These are phyloP conservation scores for Fusarium sambucinum DNA, from an alignment of 2,329 filamentous ascomycete species.

Conservation along the genomic window DNA sequence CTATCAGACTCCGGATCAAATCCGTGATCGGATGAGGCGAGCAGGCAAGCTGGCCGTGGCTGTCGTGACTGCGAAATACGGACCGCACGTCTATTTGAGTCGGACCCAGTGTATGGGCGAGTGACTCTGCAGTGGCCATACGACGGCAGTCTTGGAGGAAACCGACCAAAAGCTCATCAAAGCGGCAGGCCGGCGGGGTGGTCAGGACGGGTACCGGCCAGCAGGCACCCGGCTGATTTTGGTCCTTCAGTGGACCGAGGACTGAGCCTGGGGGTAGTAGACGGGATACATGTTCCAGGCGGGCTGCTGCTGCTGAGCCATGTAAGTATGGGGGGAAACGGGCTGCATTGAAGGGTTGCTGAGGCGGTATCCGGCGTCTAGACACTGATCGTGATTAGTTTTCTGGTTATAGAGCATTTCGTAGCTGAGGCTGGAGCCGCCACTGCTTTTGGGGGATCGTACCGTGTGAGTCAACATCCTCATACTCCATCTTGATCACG, in stretches of 20 bases:
- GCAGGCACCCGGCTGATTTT: conserved; percentile 37
- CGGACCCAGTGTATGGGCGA: conserved; percentile 51
- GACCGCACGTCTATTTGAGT: conserved; percentile 51
- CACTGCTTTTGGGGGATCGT: conserved; percentile 29
- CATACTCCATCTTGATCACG: conserved; percentile 57
- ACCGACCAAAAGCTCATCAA: conserved; percentile 53
- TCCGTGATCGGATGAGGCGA: conserved; percentile 51
- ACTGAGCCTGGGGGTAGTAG: conserved; percentile 52
- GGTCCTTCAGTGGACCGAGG: conserved; percentile 51
- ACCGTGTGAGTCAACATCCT: conserved; percentile 53
- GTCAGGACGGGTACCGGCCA: conserved; percentile 54
- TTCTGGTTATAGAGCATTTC: conserved; percentile 22
- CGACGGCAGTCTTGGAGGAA: conserved; percentile 54
- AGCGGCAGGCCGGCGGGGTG: conserved; percentile 48
- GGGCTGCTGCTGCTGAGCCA: conserved; percentile 47
- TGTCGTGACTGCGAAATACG: conserved; percentile 48
- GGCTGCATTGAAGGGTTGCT: conserved; percentile 45
- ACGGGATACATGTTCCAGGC: conserved; percentile 53
- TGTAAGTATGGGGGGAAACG: conserved; percentile 44
- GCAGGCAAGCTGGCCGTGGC: conserved; percentile 37
- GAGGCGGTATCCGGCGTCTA: conserved; percentile 52
- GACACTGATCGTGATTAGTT: conserved; percentile 48
- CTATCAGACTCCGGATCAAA: conserved; percentile 49
- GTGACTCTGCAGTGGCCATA: conserved; percentile 47
- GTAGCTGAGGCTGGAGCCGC: background rate